These are phyloP conservation scores for Acacia confusa DNA, from an alignment of 306 rosid species.

Conservation along the genomic window DNA sequence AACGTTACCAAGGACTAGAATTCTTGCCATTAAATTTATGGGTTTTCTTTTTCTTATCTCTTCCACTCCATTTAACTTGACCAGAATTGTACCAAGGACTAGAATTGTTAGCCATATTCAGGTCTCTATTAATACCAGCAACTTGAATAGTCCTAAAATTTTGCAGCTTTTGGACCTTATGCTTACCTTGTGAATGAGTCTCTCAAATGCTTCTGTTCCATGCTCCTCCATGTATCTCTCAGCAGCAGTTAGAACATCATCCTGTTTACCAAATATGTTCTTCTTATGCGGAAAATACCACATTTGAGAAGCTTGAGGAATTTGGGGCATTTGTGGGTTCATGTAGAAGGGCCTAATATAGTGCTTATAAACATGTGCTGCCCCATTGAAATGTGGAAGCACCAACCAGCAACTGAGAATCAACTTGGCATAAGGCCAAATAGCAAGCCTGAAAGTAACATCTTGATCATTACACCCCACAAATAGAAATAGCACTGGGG, in stretches of 20 bases:
- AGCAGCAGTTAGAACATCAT: constrained; percentile 78
- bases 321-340: constrained; percentile 59
- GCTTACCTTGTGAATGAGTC: constrained; percentile 49
- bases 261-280: constrained; percentile 61
- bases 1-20: background rate
- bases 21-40: background rate
- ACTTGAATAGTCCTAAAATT: background rate
- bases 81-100: background rate
- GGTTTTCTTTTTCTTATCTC: background rate
- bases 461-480: background rate
- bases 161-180: background rate
- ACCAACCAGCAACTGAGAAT: constrained; percentile 85
- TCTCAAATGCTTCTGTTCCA: constrained; percentile 83
- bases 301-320: constrained; percentile 15
- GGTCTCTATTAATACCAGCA: background rate
- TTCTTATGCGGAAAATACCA: constrained; percentile 79
- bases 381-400: constrained; percentile 89
- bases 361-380: constrained; percentile 77
- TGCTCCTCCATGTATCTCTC: constrained; percentile 76
- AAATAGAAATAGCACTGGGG: background rate
- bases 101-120: background rate
- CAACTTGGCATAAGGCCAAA: constrained; percentile 88
- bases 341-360: constrained; percentile 76
- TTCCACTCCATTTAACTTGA: background rate
- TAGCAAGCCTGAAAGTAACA: constrained; percentile 58